Evolutionary conservation across 2,329 filamentous ascomycete genomes (phyloP).

Genomic region (Aspergillaceae sp.): DNA sequence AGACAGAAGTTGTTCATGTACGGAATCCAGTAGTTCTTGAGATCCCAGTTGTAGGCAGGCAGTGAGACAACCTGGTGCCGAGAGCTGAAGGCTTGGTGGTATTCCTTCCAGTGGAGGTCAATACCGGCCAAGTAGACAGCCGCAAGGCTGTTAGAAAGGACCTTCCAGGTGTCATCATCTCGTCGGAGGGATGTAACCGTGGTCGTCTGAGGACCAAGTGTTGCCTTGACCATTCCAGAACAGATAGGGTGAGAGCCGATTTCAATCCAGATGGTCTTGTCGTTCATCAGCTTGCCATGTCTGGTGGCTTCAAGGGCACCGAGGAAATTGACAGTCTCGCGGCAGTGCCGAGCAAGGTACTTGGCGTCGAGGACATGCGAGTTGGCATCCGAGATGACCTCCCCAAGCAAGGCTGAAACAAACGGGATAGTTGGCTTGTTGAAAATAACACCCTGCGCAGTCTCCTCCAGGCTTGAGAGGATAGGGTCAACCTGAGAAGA

Average conservation of each 20-base stretch:
- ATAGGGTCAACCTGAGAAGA: slow-evolving; percentile 41
- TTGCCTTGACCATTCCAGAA: slow-evolving; percentile 42
- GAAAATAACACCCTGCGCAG: slow-evolving; percentile 32
- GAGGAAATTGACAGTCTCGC: slow-evolving; percentile 41
- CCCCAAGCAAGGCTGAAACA: slow-evolving; percentile 39
- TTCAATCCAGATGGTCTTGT: slow-evolving; percentile 65
- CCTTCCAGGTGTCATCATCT: slow-evolving; percentile 37
- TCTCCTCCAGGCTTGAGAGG: slow-evolving; percentile 31
- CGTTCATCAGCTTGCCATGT: slow-evolving; percentile 45
- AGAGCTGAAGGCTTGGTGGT: slow-evolving; percentile 33
- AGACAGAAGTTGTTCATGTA: slow-evolving; percentile 30
- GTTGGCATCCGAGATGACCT: slow-evolving; percentile 31
- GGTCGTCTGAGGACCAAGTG: slow-evolving; percentile 52
- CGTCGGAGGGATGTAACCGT: slow-evolving; percentile 36
- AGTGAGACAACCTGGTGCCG: slow-evolving; percentile 25
- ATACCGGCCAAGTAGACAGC: slow-evolving; percentile 31
- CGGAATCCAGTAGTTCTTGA: slow-evolving; percentile 35
- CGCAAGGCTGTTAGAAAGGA: slow-evolving; percentile 28
- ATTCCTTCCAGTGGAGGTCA: slow-evolving; percentile 35
- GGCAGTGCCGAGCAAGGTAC: slow-evolving; percentile 36
- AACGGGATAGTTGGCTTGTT: slow-evolving; percentile 34
- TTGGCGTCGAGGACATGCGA: slow-evolving; percentile 26
- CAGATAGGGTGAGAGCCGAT: slow-evolving; percentile 43
- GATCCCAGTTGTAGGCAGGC: slow-evolving; percentile 32
- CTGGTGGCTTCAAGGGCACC: slow-evolving; percentile 33